phyloP scores from a whole-genome alignment of 1,284 basidiomycete species.

The Flammula alnicola region DNA sequence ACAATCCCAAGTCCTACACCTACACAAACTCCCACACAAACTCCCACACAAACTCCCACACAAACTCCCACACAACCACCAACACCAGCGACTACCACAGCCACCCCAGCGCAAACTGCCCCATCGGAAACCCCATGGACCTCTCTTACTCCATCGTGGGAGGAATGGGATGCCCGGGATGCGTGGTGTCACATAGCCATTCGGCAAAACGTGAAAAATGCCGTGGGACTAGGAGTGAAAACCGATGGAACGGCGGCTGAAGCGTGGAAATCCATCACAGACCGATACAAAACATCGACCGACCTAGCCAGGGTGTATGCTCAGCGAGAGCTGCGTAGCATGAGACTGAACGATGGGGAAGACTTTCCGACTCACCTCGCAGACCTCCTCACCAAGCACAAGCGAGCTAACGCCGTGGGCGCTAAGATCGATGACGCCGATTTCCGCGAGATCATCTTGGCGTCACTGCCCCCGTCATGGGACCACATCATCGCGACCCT shows the following conservation, averaged over 20 bases:
- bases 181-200: constrained; percentile 21
- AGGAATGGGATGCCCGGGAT: constrained; percentile 23
- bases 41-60: background rate
- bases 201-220: constrained; percentile 25
- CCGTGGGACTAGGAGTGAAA: constrained; percentile 24
- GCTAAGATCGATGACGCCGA: too few relatives aligned
- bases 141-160: constrained; percentile 11
- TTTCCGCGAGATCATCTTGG: too few relatives aligned
- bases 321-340: too few relatives aligned
- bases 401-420: too few relatives aligned
- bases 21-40: background rate
- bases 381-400: too few relatives aligned
- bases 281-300: too few relatives aligned
- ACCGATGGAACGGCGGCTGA: constrained; percentile 23
- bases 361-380: too few relatives aligned
- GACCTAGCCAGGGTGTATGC: too few relatives aligned
- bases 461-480: too few relatives aligned
- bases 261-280: constrained; percentile 23
- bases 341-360: too few relatives aligned
- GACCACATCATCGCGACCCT: too few relatives aligned
- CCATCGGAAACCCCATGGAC: constrained; percentile 21
- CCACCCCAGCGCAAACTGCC: constrained; percentile 2
- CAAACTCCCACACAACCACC: background rate
- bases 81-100: background rate
- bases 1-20: constrained; percentile 12